phyloP scores from a whole-genome alignment of 345 rosid species.

The Cardamine chenopodiifolia region DNA sequence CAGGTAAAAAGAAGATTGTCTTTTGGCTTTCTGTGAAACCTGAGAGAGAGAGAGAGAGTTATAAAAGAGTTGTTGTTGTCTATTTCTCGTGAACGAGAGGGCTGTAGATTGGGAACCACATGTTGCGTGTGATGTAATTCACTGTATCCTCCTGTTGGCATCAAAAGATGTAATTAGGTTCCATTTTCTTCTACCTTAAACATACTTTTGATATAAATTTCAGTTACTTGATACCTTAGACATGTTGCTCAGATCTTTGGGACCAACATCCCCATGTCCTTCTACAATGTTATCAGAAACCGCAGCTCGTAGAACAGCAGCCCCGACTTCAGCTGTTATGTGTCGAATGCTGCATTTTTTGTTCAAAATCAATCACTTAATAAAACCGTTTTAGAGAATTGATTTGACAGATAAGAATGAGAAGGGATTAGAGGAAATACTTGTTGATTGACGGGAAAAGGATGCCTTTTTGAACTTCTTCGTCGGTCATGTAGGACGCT shows the following conservation, averaged over 20 bases:
- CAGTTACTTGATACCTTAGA: constrained; percentile 61
- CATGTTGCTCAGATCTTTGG: constrained; percentile 75
- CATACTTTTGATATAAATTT: constrained; percentile 4
- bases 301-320: constrained; percentile 89
- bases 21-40: constrained; percentile 28
- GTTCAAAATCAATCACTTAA: constrained; percentile 1
- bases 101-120: constrained; percentile 95
- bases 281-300: constrained; percentile 80
- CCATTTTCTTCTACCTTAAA: neutral
- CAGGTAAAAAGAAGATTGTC: neutral
- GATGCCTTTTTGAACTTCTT: constrained; percentile 74
- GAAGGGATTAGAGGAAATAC: constrained; percentile 43
- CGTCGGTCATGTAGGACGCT: constrained; percentile 92
- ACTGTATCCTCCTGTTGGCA: constrained; percentile 81
- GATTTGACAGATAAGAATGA: constrained; percentile 5
- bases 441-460: constrained; percentile 85
- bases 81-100: constrained; percentile 95
- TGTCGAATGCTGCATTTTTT: constrained; percentile 75
- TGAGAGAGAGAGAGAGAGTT: constrained; percentile 17
- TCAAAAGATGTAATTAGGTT: constrained; percentile 4
- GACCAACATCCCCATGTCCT: constrained; percentile 74
- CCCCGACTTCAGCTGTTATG: constrained; percentile 90
- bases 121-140: constrained; percentile 57
- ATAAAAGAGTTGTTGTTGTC: neutral
- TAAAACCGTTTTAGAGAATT: neutral